Evolutionary conservation across 1,284 basidiomycete species (phyloP).

Genomic region (Athelia sp.): DNA sequence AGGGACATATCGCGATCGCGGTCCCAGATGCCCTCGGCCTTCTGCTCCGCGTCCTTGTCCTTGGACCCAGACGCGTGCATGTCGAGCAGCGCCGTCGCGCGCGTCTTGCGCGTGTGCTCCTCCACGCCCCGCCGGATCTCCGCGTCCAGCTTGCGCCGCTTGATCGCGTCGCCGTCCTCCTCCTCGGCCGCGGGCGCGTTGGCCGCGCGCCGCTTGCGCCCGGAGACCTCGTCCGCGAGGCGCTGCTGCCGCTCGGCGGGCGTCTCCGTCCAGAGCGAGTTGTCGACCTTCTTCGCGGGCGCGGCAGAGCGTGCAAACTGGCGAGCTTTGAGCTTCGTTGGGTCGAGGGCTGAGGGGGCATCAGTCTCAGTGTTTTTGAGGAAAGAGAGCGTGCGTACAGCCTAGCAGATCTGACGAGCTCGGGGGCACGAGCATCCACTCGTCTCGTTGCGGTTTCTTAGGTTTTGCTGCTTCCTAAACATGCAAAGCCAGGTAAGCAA

Average conservation of each 20-base stretch:
- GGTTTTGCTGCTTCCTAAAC: conserved; percentile 64
- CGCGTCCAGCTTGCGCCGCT: conserved; percentile 57
- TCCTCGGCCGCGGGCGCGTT: conserved; percentile 45
- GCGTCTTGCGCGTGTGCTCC: conserved; percentile 69
- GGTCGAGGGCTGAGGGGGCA: conserved; percentile 51
- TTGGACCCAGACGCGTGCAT: conserved; percentile 43
- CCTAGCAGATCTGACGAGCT: conserved; percentile 69
- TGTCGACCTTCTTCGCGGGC: conserved; percentile 39
- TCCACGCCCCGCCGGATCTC: conserved; percentile 69
- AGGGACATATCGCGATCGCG: conserved; percentile 82
- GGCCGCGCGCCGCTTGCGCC: conserved; percentile 70
- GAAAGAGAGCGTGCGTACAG: conserved; percentile 43
- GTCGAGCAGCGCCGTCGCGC: conserved; percentile 67
- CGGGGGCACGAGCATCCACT: conserved; percentile 95
- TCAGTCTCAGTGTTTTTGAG: neutral
- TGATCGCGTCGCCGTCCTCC: conserved; percentile 36
- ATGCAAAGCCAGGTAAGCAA: neutral
- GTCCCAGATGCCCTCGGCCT: conserved; percentile 77
- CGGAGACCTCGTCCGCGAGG: conserved; percentile 80
- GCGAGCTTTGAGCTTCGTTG: conserved; percentile 65
- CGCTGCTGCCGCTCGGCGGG: conserved; percentile 83
- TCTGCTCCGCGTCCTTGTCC: conserved; percentile 42
- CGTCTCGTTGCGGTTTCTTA: conserved; percentile 75
- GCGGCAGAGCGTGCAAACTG: conserved; percentile 70
- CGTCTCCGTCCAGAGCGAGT: conserved; percentile 88